phyloP scores from a whole-genome alignment of 352 stramenopile species.

The Plasmopara viticola region DNA sequence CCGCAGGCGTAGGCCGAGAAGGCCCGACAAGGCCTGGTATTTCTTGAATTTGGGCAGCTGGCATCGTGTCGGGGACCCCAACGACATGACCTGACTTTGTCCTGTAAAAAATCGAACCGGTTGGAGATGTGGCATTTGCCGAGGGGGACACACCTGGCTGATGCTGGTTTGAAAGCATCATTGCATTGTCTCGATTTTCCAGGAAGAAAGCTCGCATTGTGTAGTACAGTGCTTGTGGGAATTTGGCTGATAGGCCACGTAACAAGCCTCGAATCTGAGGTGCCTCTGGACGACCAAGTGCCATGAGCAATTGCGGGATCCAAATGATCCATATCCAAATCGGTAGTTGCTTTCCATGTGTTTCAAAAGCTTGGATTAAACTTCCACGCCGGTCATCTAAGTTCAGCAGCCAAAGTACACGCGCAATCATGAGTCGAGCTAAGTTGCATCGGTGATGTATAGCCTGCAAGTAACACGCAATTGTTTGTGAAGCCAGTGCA shows the following conservation, averaged over 20 bases:
- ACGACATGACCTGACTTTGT: constrained; percentile 80
- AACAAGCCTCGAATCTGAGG: constrained; percentile 78
- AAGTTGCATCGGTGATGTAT: constrained; percentile 88
- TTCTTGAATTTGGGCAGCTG: constrained; percentile 55
- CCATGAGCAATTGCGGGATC: constrained; percentile 96
- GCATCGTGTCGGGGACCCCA: constrained; percentile 52
- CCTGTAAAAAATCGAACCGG: constrained; percentile 54
- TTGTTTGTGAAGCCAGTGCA: constrained; percentile 81
- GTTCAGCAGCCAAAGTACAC: constrained; percentile 88
- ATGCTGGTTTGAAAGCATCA: constrained; percentile 38
- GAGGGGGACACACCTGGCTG: constrained; percentile 22
- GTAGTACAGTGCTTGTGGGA: constrained; percentile 98
- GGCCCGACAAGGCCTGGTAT: constrained; percentile 69
- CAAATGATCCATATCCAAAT: constrained; percentile 99
- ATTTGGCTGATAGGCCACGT: constrained; percentile 85
- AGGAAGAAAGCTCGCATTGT: constrained; percentile 97
- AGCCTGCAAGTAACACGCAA: constrained; percentile 91
- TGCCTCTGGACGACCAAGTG: constrained; percentile 90
- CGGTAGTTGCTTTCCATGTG: constrained; percentile 89
- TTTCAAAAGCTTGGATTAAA: constrained; percentile 89
- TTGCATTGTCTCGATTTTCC: constrained; percentile 91
- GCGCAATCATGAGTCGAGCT: constrained; percentile 84
- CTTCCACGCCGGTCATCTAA: constrained; percentile 76
- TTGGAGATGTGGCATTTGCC: constrained; percentile 17
- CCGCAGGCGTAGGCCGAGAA: constrained; percentile 46